phyloP scores from a whole-genome alignment of 73 alveolate genomes.

The Tetrahymena elliotti region DNA sequence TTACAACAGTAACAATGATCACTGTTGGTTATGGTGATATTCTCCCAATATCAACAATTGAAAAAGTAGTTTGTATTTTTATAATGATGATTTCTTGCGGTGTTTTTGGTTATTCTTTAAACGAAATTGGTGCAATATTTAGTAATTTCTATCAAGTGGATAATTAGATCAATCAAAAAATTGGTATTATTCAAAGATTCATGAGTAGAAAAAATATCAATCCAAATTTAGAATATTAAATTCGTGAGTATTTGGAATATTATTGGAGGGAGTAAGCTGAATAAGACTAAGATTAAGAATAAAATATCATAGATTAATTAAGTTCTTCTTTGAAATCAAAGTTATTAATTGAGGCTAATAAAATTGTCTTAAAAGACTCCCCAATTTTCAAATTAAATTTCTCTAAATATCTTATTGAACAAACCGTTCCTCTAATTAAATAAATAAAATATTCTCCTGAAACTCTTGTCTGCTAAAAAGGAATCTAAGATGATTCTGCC shows the following conservation, averaged over 20 bases:
- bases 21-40: slow-evolving; percentile 44
- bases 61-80: slow-evolving; percentile 3
- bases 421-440: slow-evolving; percentile 1
- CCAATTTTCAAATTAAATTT: neutral
- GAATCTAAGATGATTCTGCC: slow-evolving; percentile 16
- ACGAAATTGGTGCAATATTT: neutral
- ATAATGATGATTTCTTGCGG: neutral
- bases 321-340: slow-evolving; percentile 4
- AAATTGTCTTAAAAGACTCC: slow-evolving; percentile 1
- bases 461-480: neutral
- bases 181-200: slow-evolving; percentile 44
- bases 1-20: slow-evolving; percentile 27
- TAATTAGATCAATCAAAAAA: slow-evolving; percentile 45
- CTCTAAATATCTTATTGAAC: neutral
- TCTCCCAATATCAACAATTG: slow-evolving; percentile 5
- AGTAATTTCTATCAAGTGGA: slow-evolving; percentile 9
- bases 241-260: slow-evolving; percentile 62
- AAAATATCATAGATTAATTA: slow-evolving; percentile 2
- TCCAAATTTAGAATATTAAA: slow-evolving; percentile 46
- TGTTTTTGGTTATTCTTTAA: neutral
- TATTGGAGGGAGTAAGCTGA: slow-evolving; percentile 28
- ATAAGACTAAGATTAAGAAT: slow-evolving; percentile 21
- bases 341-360: slow-evolving; percentile 6
- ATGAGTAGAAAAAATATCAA: slow-evolving; percentile 58
- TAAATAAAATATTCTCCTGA: slow-evolving; percentile 37